A percentile compares a stretch with the other conserved stretches of the same genome.
phyloP scores from a whole-genome alignment of 2,329 filamentous ascomycete species.

The Capronia epimyces region DNA sequence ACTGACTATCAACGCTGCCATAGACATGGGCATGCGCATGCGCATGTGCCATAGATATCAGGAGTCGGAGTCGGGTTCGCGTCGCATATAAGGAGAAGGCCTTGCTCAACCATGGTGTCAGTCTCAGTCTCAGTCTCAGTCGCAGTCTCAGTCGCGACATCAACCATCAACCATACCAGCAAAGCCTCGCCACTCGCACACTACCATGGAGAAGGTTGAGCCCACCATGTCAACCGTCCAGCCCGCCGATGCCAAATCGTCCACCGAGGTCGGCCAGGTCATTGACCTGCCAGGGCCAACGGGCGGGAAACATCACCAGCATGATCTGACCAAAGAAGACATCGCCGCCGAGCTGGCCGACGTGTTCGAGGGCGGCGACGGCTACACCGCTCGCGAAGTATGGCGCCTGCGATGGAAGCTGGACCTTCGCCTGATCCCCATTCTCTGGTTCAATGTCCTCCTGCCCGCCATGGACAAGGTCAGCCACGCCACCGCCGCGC shows the following conservation, averaged over 20 bases:
- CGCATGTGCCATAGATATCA: too few relatives aligned
- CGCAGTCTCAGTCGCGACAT: not conserved
- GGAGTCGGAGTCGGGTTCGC: too few relatives aligned
- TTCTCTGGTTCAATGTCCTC: conserved; percentile 35
- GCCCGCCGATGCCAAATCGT: not conserved
- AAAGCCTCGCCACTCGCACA: too few relatives aligned
- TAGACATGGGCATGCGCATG: too few relatives aligned
- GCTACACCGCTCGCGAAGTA: conserved; percentile 30
- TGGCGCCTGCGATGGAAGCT: conserved; percentile 38
- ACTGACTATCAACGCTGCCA: too few relatives aligned
- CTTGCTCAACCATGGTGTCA: too few relatives aligned
- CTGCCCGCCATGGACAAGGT: conserved; percentile 28
- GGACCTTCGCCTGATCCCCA: conserved; percentile 40
- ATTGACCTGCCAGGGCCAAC: not conserved
- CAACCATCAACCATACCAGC: not conserved
- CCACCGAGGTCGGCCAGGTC: not conserved
- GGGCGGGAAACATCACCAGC: conserved; percentile 18
- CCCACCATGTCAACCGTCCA: not conserved
- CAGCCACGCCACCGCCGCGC: conserved; percentile 26
- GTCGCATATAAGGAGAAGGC: too few relatives aligned
- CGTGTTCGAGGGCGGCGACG: conserved; percentile 26
- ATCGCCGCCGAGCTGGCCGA: conserved; percentile 6
- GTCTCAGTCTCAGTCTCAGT: not conserved
- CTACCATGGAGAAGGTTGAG: conserved; percentile 8
- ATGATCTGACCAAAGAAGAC: conserved; percentile 8